Evolutionary conservation across 2,329 filamentous ascomycete species (phyloP), one percentile per base, ranked within the genome.

Genomic region (Didymella pinodella): DNA sequence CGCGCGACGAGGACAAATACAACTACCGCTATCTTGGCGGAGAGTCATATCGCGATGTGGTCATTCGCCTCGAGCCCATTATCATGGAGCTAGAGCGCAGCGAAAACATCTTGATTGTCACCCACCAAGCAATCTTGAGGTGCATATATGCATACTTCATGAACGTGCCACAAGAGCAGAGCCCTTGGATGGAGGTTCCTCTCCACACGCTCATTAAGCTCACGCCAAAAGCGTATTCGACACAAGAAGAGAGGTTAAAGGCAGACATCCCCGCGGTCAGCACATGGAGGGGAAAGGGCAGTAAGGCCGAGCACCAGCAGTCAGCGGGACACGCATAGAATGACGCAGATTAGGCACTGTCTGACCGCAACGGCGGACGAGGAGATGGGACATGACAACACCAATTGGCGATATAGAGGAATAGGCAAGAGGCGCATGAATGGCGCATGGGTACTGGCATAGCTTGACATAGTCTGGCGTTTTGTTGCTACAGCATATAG

Each of bases 71-170:
- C 0, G 95, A 99, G 75, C 95, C 95, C 62, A 99, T 99, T 79
- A 99, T 99, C 80, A 99, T 99, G 95, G 95, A 99, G 77, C 84
- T 99, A 51, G 95, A 99, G 79, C 88, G 95, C 63, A 92, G 90
- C 68, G 95, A 98, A 78, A 96, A 99, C 74, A 96, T 99, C 66
- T 87, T 99, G 61, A 98, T 99, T 68, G 93, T 99, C 62, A 98
- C 95, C 3, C 95, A 99, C 77, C 95, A 99, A 80, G 95, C 95
- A 14, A 94, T 99, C 32, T 83, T 99, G 63, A 88, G 95, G 59
- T 99, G 95, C 82, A 97, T 99, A 71, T 99, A 98, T 75, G 92
- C 95, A 29, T 99, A 99, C 79, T 99, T 98, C 78, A 97, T 97
- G 90, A 96, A 98, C 72, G 92, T 95, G 71, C 90, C 92, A 54